Evolutionary conservation across 805 yeast genomes (phyloP), one percentile per base, ranked within the genome.

Genomic region (Ogataea paraovalis): DNA sequence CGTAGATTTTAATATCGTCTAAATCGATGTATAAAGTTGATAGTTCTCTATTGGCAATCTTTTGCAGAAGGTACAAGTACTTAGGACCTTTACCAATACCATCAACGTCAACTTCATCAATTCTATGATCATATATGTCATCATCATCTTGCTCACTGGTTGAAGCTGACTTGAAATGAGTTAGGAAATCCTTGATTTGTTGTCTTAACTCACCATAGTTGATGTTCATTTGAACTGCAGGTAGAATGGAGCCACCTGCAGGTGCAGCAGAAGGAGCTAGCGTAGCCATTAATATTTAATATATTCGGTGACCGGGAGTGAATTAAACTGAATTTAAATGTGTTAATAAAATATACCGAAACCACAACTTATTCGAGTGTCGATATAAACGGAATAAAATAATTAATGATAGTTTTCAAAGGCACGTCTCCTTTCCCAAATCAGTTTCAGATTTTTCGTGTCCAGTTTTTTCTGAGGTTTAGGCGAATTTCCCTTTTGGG

Each of bases 11-110:
- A 48, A 94, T 69, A 66, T 94, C 99, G 64, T 94, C 96, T 44
- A 94, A 73, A 50, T 89, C 96, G 41, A 94, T 75, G 46, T 72
- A 72, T 19, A 94, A 59, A 1, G 89, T 79, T 28, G 85, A 72
- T 25, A 73, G 52, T 55, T 91, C 90, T 60, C 99, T 79, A 65
- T 95, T 89, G 49, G 97, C 90, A 28, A 94, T 76, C 55, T 80
- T 72, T 61, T 89, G 96, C 41, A 94, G 71, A 5, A 85, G 55
- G 28, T 70, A 72, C 82, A 85, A 71, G 68, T 94, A 94, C 65
- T 94, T 94, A 21, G 85, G 83, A 30, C 83, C 84, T 33, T 50
- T 48, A 12, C 66, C 66, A 32, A 58, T 58, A 27, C 57, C 64
- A 12, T 57, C 58, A 4, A 57, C 37, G 2, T 59, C 64, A 23